A percentile compares a stretch with the other conserved stretches of the same genome.
phyloP scores from a whole-genome alignment of 371 early-diverging fungal genomes.

The Mucor plumbeus region DNA sequence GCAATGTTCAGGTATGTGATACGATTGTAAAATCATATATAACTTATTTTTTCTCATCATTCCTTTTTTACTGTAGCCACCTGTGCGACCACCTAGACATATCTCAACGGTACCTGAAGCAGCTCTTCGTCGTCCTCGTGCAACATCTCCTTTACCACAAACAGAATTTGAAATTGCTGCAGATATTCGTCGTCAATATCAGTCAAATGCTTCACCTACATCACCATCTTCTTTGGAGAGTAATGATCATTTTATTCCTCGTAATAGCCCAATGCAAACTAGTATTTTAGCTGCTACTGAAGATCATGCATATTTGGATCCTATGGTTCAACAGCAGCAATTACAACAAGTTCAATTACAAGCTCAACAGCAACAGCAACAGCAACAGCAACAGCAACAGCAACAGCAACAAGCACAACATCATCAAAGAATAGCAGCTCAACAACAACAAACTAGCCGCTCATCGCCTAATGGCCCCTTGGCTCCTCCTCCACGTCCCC shows the following conservation, averaged over 20 bases:
- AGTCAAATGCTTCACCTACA: conserved; percentile 28
- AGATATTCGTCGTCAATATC: conserved; percentile 32
- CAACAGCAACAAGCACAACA: background rate
- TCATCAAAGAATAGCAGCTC: background rate
- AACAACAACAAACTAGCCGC: conserved; percentile 10
- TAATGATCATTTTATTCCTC: conserved; percentile 8
- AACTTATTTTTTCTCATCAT: background rate
- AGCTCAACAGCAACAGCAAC: conserved; percentile 2
- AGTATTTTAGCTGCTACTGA: conserved; percentile 6
- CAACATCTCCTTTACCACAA: conserved; percentile 44
- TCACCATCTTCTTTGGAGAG: conserved; percentile 27
- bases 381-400: conserved; percentile 1
- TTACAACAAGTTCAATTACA: background rate
- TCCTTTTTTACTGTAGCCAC: conserved; percentile 15
- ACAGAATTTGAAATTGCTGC: conserved; percentile 33
- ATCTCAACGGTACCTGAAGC: conserved; percentile 54
- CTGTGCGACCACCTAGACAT: conserved; percentile 47
- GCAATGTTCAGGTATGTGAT: conserved; percentile 21
- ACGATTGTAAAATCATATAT: background rate
- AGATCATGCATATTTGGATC: background rate
- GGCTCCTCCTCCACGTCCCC: conserved; percentile 52
- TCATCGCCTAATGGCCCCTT: conserved; percentile 11
- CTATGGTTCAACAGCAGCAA: background rate
- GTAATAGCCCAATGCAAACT: conserved; percentile 13
- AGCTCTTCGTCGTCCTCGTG: conserved; percentile 50